Base-by-base conservation (phyloP, 129 eudicot species). In the Artemisia tridentata region DNA sequence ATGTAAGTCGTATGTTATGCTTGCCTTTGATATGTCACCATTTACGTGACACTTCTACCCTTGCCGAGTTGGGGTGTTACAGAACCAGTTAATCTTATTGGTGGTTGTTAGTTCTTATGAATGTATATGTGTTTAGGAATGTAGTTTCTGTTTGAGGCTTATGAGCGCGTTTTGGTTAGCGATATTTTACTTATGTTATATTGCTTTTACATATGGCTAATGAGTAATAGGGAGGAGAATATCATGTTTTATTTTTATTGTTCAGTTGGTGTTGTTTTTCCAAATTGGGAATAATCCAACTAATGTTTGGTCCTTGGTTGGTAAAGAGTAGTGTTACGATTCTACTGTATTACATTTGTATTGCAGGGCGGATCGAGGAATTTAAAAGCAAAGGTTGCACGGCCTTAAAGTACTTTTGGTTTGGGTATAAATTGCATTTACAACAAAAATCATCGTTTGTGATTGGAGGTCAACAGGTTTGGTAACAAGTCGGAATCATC, bases 11-110 rank as follows among this genome's bases (percentile, higher is more conserved):
- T n/a, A n/a, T n/a, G n/a, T n/a, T n/a, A n/a, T n/a, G n/a, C n/a
- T n/a, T n/a, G n/a, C n/a, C n/a, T n/a, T n/a, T n/a, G n/a, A n/a
- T n/a, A n/a, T n/a, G n/a, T n/a, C n/a, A n/a, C n/a, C n/a, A n/a
- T n/a, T n/a, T n/a, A n/a, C n/a, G n/a, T n/a, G n/a, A n/a, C n/a
- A n/a, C n/a, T n/a, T n/a, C n/a, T n/a, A n/a, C n/a, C n/a, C n/a
- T n/a, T n/a, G n/a, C n/a, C n/a, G n/a, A n/a, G n/a, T n/a, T n/a
- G n/a, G n/a, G n/a, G n/a, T n/a, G n/a, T n/a, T n/a, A n/a, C n/a
- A n/a, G 80, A 60, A 9, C 84, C 79, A 78, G 82, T 84, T 45
- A 83, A 83, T 63, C 72, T 66, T 56, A 11, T 7, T 21, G 9
- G 19, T 31, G 67, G 27, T 52, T 65, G 65, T 19, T 60, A 3